Evolutionary conservation across 129 eudicot species (phyloP).

Genomic region (Helianthus annuus): DNA sequence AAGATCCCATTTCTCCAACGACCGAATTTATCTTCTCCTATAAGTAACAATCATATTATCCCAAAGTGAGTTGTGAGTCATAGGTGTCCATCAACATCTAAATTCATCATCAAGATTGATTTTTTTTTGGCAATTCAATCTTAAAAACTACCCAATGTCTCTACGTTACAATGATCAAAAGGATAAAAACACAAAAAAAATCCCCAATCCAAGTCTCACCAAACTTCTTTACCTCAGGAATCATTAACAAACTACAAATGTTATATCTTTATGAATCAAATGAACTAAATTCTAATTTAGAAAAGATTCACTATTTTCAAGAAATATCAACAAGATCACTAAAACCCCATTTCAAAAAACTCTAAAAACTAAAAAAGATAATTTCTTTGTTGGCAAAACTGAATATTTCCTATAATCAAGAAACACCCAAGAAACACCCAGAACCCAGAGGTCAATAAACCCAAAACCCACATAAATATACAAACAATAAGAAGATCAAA

Average conservation of each 20-base stretch:
- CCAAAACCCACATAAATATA: neutral
- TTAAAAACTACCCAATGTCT: no score
- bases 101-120: no score
- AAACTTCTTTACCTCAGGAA: neutral
- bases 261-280: neutral
- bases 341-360: slow-evolving; percentile 24
- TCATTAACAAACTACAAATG: neutral
- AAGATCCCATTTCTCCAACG: slow-evolving; percentile 57
- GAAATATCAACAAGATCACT: neutral
- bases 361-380: neutral
- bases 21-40: slow-evolving; percentile 66
- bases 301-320: slow-evolving; percentile 21
- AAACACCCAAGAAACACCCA: no score
- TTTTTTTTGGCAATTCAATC: no score
- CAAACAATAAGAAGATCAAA: slow-evolving; percentile 19
- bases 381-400: neutral
- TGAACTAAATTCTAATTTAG: slow-evolving; percentile 20
- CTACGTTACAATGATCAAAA: no score
- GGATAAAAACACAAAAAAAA: no score
- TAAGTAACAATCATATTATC: neutral
- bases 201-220: no score
- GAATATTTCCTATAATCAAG: no score
- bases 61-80: no score
- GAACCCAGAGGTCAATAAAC: no score
- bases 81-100: no score